phyloP scores from a whole-genome alignment of 805 yeast species.

The Metschnikowia borealis region DNA sequence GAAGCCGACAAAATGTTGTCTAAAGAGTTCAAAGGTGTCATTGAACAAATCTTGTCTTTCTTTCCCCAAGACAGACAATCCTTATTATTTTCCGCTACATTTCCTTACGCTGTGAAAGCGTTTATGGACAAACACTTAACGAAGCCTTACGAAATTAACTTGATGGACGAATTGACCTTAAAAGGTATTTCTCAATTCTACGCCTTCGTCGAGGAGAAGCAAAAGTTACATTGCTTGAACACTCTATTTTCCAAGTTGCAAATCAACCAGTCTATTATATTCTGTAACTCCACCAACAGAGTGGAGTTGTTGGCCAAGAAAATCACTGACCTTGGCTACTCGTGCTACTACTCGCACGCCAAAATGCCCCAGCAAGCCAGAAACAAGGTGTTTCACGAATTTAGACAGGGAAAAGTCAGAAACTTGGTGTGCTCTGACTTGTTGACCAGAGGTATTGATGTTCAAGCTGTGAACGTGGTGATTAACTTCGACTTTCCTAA shows the following conservation, averaged over 20 bases:
- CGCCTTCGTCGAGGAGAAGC: conserved; percentile 97
- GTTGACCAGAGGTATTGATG: conserved; percentile 97
- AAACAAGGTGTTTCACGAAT: conserved; percentile 97
- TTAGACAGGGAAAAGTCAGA: conserved; percentile 96
- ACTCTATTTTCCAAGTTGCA: conserved; percentile 91
- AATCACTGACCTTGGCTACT: conserved; percentile 92
- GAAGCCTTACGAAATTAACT: conserved; percentile 91
- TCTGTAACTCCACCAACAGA: conserved; percentile 94
- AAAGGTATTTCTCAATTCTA: conserved; percentile 96
- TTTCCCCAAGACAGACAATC: conserved; percentile 74
- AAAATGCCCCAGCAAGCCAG: conserved; percentile 96
- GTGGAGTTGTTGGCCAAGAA: conserved; percentile 94
- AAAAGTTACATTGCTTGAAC: conserved; percentile 92
- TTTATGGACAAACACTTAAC: conserved; percentile 88
- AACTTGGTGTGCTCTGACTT: conserved; percentile 95
- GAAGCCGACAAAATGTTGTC: conserved; percentile 97
- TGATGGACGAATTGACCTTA: conserved; percentile 95
- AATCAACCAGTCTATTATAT: conserved; percentile 93
- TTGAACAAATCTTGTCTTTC: conserved; percentile 78
- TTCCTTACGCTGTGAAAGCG: conserved; percentile 88
- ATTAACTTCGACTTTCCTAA: conserved; percentile 98
- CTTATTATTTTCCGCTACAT: conserved; percentile 88
- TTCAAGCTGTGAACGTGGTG: conserved; percentile 97
- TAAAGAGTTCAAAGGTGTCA: conserved; percentile 81
- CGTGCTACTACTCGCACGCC: conserved; percentile 96